Base-by-base conservation (phyloP, 2,329 filamentous ascomycete genomes). In the Kalmusia sp. region DNA sequence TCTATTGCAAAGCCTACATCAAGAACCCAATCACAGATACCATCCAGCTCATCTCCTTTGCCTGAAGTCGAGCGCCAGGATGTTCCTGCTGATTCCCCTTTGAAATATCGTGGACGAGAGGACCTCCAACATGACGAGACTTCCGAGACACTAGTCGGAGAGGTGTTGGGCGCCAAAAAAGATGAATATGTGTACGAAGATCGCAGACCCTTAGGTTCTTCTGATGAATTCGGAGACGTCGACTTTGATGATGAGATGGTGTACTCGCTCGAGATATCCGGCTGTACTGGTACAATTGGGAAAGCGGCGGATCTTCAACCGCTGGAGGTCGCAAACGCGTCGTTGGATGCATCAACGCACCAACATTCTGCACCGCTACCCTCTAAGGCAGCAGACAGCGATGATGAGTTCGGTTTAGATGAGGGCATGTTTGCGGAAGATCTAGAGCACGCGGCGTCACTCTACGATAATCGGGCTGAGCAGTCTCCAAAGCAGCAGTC, bases 401-500 rank as follows among this genome's bases (percentile, higher is more conserved):
- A 73, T 31, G 79, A 80, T 47, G 79, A 81, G 30, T 80, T 80
- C 62, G 78, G 69, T 4, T 56, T 75, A 44, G 74, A 79, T 30
- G 76, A 79, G 44, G 77, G 80, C 49, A 60, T 83, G 6, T 81
- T 85, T 60, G 80, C 76, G 4, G 85, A 83, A 52, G 83, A 85
- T 63, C 69, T 88, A 45, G 82, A 87, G 57, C 79, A 84, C 48
- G 76, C 86, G 33, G 78, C 83, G 37, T 84, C 83, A 15, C 71
- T 83, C 45, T 85, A 82, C 63, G 83, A 86, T 55, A 74, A 68
- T 8, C 75, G 78, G 33, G 54, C 67, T n/a, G 54, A 60, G n/a
- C 59, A 60, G 25, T 49, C 52, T n/a, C 51, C 43, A 5, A 27
- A 41, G 6, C 43, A 44, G 33, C 50, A 55, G n/a, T 49, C 30